phyloP scores from a whole-genome alignment of 495 filamentous ascomycete species.

The Penicillium simplicissimum region DNA sequence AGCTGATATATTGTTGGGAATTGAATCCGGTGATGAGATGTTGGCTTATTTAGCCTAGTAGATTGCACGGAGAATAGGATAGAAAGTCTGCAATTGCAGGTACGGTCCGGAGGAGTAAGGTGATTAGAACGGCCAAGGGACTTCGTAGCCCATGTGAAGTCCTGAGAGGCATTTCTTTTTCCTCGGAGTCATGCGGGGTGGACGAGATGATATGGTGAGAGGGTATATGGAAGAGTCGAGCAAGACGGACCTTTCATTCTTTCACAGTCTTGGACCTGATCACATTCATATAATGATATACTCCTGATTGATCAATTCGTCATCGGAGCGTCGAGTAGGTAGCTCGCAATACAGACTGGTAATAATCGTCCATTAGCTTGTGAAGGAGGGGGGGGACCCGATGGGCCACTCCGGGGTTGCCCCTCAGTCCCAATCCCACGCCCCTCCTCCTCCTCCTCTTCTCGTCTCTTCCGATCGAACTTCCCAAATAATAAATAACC shows the following conservation, averaged over 20 bases:
- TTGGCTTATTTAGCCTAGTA: not conserved
- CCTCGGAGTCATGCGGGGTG: not conserved
- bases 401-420: conserved; percentile 30
- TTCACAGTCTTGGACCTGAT: no score
- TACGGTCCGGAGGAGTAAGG: no score
- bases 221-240: no score
- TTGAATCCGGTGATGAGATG: not conserved
- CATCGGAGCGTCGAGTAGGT: not conserved
- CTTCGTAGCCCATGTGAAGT: not conserved
- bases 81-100: not conserved
- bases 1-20: not conserved
- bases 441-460: conserved; percentile 22
- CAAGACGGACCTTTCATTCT: no score
- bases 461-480: not conserved
- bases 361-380: not conserved
- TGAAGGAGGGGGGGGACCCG: not conserved
- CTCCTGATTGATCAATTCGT: not conserved
- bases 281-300: not conserved
- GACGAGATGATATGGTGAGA: not conserved
- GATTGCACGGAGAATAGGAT: not conserved
- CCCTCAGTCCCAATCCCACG: conserved; percentile 17
- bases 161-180: not conserved
- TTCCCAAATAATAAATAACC: conserved; percentile 9
- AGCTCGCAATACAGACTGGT: no score
- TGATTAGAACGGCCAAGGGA: no score